Evolutionary conservation across 257 asterid genomes (phyloP), one percentile per base, ranked within the genome.

Genomic region (Solanum piurae): DNA sequence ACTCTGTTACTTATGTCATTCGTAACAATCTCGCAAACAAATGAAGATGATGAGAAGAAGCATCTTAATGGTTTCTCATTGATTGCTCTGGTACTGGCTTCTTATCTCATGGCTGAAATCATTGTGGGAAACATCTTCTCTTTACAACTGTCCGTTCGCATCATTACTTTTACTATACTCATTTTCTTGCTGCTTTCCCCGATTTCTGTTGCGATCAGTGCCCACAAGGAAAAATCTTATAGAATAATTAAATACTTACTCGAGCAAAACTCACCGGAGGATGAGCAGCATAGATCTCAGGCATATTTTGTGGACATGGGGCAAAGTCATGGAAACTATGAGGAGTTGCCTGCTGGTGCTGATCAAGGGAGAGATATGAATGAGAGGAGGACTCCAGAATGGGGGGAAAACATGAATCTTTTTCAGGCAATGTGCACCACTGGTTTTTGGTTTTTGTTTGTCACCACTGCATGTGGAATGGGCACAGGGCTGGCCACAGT

Each of bases 401-500:
- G 29, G 80, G 91, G 89, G 83, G 93, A 90, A 42, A 94, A 92
- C 62, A 34, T 93, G 84, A 95, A 94, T 82, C 91, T 94, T 9
- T 31, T 92, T 11, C 94, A 97, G 89, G 98, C 99, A 31, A 88
- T 92, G 89, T 31, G 91, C 29, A 93, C 96, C 4, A 8, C 93
- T 42, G 93, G 92, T 89, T 97, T 97, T 92, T 97, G 99, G 99
- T 89, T 97, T 21, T 86, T 97, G 49, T 97, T 94, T 86, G 49
- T 91, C 4, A 96, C 99, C 6, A 97, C 95, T 95, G 38, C 94
- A 12, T 95, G 98, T 83, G 99, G 99, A 8, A 95, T 97, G 99
- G 99, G 99, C 11, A 93, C 99, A 1, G 99, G 99, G 20, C 89
- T 97, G 66, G 98, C 99, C 23, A 93, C 98, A 12, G 91, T 97